Evolutionary conservation across 495 filamentous ascomycete species (phyloP).

Genomic region (Penicillium macrosclerotiorum): DNA sequence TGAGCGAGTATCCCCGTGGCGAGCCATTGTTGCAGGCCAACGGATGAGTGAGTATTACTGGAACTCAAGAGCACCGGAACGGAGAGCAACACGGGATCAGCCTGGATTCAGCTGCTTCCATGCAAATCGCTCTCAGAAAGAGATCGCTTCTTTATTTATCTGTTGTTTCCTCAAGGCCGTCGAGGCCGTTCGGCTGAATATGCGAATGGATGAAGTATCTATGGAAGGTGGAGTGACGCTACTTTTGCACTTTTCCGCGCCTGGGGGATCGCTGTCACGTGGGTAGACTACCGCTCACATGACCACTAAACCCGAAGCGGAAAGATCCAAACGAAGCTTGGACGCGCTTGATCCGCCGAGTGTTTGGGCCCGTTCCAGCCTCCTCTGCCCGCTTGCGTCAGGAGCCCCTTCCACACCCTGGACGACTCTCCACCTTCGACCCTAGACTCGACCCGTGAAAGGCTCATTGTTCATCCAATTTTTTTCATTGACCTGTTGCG

Average conservation of each 20-base stretch:
- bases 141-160: no score
- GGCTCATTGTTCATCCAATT: background rate
- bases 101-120: constrained; percentile 12
- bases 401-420: constrained; percentile 20
- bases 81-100: constrained; percentile 8
- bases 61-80: constrained; percentile 37
- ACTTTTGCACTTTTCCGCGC: constrained; percentile 11
- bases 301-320: constrained; percentile 26
- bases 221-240: background rate
- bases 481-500: no score
- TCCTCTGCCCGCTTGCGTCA: constrained; percentile 29
- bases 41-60: constrained; percentile 66
- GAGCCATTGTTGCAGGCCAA: constrained; percentile 76
- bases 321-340: constrained; percentile 26
- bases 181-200: no score
- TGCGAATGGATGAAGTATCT: no score
- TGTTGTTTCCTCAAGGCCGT: background rate
- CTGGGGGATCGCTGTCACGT: constrained; percentile 11
- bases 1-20: constrained; percentile 90
- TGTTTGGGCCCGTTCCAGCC: constrained; percentile 11
- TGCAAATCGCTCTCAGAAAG: background rate
- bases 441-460: no score
- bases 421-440: no score
- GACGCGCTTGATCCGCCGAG: constrained; percentile 21
- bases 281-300: constrained; percentile 14